Conservation (phyloP, 805 yeast genomes). For the Blastobotrys mokoenaii region DNA sequence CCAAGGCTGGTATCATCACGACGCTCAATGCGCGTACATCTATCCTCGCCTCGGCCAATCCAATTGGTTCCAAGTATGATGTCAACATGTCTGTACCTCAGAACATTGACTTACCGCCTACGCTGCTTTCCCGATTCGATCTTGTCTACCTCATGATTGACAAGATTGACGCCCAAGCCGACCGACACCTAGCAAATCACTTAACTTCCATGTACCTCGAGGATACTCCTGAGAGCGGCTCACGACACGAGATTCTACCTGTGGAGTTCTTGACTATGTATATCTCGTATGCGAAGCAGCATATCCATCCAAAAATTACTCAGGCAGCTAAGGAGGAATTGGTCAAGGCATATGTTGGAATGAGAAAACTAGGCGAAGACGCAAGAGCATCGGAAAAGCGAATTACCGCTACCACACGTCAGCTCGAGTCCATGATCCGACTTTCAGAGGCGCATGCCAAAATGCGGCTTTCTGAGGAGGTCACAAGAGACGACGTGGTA, state of each 20-base stretch:
- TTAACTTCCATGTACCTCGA: constrained; percentile 87
- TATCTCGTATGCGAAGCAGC: constrained; percentile 89
- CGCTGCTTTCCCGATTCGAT: constrained; percentile 89
- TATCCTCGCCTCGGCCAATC: constrained; percentile 92
- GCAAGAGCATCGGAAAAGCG: constrained; percentile 77
- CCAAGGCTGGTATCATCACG: constrained; percentile 97
- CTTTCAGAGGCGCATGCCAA: constrained; percentile 95
- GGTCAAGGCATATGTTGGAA: constrained; percentile 81
- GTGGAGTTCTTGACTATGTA: constrained; percentile 81
- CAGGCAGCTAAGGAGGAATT: constrained; percentile 75
- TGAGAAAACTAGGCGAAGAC: constrained; percentile 93
- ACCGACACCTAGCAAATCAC: constrained; percentile 82
- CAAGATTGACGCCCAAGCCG: constrained; percentile 79
- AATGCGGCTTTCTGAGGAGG: constrained; percentile 71
- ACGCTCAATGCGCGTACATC: constrained; percentile 95
- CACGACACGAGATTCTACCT: constrained; percentile 63
- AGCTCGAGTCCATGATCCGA: constrained; percentile 91
- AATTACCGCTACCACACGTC: constrained; percentile 97
- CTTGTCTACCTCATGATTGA: constrained; percentile 87
- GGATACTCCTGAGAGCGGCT: constrained; percentile 68
- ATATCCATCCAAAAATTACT: constrained; percentile 70
- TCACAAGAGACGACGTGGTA: constrained; percentile 71
- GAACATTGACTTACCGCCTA: constrained; percentile 95
- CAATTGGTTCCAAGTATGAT: constrained; percentile 90
- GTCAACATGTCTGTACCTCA: constrained; percentile 92